These are phyloP conservation scores for Arthrocladium fulminans DNA, from an alignment of 2,329 filamentous ascomycete genomes.

Conservation along the genomic window DNA sequence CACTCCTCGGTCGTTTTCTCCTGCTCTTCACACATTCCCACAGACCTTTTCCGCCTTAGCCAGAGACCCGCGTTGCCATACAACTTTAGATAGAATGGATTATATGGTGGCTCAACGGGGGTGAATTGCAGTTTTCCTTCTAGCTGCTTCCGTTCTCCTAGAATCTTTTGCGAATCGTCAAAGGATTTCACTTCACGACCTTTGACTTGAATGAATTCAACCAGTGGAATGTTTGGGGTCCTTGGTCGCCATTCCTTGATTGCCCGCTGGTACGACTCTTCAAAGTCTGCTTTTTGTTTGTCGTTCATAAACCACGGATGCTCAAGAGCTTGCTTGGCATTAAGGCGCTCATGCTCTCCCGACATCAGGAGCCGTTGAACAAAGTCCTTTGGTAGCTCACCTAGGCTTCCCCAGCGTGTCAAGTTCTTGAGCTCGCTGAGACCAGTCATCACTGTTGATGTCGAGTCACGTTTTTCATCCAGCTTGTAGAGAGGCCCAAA, in stretches of 20 bases:
- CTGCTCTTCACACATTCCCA: neutral
- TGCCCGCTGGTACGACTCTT: conserved; percentile 42
- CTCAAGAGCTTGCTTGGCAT: conserved; percentile 43
- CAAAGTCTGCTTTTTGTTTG: conserved; percentile 39
- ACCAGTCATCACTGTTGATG: conserved; percentile 33
- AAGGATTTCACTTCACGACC: conserved; percentile 8
- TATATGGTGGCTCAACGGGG: conserved; percentile 22
- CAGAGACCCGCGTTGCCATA: conserved; percentile 12
- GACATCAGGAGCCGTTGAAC: conserved; percentile 43
- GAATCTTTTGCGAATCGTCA: conserved; percentile 7
- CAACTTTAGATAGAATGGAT: conserved; percentile 23
- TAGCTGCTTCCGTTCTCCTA: conserved; percentile 11
- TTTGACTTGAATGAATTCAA: conserved; percentile 15
- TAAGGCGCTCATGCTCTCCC: conserved; percentile 43
- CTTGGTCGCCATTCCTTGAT: conserved; percentile 44
- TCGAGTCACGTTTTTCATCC: conserved; percentile 21
- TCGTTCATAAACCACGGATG: conserved; percentile 51
- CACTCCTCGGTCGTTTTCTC: neutral
- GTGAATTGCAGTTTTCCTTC: neutral
- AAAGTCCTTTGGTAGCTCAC: conserved; percentile 43
- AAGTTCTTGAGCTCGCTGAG: conserved; percentile 38
- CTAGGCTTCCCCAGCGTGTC: conserved; percentile 35
- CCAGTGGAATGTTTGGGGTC: conserved; percentile 11
- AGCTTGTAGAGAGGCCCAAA: conserved; percentile 39
- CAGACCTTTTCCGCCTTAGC: conserved; percentile 1